These are phyloP conservation scores for Lolium perenne DNA, from an alignment of 176 grass and related monocot genomes.

Conservation along the genomic window DNA sequence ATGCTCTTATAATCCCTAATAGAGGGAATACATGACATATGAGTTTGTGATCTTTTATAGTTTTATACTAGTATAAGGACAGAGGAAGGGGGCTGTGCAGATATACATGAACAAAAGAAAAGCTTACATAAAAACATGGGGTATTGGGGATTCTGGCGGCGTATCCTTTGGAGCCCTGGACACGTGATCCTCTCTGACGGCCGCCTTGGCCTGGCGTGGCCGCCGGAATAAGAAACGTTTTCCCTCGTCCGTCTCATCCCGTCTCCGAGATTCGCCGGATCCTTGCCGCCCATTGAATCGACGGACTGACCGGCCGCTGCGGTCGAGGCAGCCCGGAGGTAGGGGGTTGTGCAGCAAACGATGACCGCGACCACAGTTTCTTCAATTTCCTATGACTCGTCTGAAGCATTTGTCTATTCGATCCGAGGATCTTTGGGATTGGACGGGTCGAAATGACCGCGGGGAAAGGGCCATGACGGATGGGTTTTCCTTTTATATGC, in stretches of 20 bases:
- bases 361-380: conserved; percentile 19
- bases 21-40: too few relatives aligned
- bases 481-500: conserved; percentile 7
- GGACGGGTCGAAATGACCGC: background rate
- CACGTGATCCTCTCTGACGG: conserved; percentile 16
- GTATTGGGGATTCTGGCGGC: background rate
- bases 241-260: background rate
- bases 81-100: too few relatives aligned
- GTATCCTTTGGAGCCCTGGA: background rate
- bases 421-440: background rate
- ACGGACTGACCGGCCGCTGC: background rate
- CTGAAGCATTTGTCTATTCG: conserved; percentile 30
- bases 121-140: background rate
- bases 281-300: background rate
- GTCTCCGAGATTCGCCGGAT: conserved; percentile 44
- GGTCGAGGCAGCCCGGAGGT: background rate
- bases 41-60: too few relatives aligned
- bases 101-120: conserved; percentile 14
- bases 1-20: too few relatives aligned
- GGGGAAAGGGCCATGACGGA: background rate
- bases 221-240: conserved; percentile 15
- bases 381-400: background rate
- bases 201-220: background rate
- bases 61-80: too few relatives aligned
- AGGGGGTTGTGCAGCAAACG: background rate